Evolutionary conservation across 2,329 filamentous ascomycete genomes (phyloP), one percentile per base, ranked within the genome.

Genomic region (Colletotrichum endophyticum): DNA sequence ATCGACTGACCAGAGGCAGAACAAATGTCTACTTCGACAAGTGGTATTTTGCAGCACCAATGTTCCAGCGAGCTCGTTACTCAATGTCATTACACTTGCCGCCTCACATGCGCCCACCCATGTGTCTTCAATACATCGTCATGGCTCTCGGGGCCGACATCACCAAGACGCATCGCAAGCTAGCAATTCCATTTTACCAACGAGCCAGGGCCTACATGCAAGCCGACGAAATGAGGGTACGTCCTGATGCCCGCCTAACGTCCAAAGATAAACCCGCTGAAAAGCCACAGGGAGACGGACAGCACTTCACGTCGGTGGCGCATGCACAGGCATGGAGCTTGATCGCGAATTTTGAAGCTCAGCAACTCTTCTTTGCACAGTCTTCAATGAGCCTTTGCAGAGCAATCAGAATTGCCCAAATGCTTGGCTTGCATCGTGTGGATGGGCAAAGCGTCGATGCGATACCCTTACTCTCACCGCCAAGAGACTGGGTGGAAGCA

Each of bases 351-450:
- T 94, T 93, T 79, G 93, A 95, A 81, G 94, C 93, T 84, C 93
- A 92, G 81, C 88, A 90, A 81, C 93, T 94, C 88, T 92, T 90
- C 80, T 94, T 94, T 79, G 91, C 93, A 2, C 86, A 92, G 75
- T 92, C 93, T 8, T 94, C 93, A 90, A 85, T 93, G 79, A 94
- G 92, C 67, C 87, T 90, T 13, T 92, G 92, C n/a, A 86, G 91
- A 78, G 89, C 89, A n/a, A 86, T 88, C 6, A 86, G 92, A 71
- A 83, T 94, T 74, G 88, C 89, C 9, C 88, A 92, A 78, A 94
- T 94, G 92, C 75, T 94, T 87, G 91, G 92, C n/a, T 82, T 95
- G 57, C 91, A 94, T 83, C 88, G 92, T 66, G 80, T 94, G 70
- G 93, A 94, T 81, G 90, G 90, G 7, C 79, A 82, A 11, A 90